A percentile compares a stretch with the other conserved stretches of the same genome.
These are phyloP conservation scores for Talinum fruticosum DNA, from an alignment of 148 eudicot species.

Conservation along the genomic window DNA sequence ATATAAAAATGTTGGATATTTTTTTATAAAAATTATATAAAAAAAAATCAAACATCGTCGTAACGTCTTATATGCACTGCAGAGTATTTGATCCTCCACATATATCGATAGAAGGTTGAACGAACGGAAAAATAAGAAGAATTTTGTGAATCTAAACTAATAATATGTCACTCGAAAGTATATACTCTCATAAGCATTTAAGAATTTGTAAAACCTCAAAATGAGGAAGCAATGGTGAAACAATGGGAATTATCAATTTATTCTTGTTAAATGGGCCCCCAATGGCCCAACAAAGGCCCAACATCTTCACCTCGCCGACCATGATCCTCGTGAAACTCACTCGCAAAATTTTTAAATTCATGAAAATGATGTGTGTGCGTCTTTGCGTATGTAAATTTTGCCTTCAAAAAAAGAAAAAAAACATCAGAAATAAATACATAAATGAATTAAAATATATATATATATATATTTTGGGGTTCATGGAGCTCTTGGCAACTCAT, in stretches of 20 bases:
- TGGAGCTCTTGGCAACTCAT: constrained; percentile 6
- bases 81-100: no score
- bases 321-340: constrained; percentile 13
- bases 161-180: no score
- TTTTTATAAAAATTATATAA: no score
- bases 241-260: not conserved
- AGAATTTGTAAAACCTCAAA: no score
- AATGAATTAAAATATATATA: not conserved
- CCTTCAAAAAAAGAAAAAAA: not conserved
- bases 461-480: not conserved
- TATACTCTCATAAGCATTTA: no score
- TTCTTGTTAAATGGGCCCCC: not conserved
- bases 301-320: constrained; percentile 7
- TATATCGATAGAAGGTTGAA: no score
- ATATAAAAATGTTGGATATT: no score
- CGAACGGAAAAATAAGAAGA: no score
- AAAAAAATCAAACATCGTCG: no score
- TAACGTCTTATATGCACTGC: no score
- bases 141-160: no score
- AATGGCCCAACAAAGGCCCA: constrained; percentile 11
- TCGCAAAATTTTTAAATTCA: not conserved
- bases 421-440: no score
- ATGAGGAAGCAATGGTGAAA: not conserved
- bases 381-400: not conserved
- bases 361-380: constrained; percentile 9